These are phyloP conservation scores for Arctium minus DNA, from an alignment of 129 eudicot genomes.

Conservation along the genomic window DNA sequence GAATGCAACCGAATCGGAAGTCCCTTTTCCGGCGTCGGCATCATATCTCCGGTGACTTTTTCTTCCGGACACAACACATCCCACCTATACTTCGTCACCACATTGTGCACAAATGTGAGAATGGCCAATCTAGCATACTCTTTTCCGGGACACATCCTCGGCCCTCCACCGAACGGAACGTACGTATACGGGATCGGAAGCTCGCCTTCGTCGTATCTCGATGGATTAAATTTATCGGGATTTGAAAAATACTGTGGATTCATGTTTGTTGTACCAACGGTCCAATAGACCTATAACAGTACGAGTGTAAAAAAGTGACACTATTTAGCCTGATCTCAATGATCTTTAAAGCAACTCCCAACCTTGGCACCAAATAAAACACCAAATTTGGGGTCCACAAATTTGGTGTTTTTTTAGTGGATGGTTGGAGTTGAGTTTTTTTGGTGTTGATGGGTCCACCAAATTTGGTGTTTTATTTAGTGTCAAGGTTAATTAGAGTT, in stretches of 20 bases:
- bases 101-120: conserved; percentile 34
- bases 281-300: conserved; percentile 21
- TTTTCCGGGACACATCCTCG: conserved; percentile 41
- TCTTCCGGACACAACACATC: conserved; percentile 31
- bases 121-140: conserved; percentile 37
- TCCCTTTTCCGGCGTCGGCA: conserved; percentile 40
- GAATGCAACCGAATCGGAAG: conserved; percentile 33
- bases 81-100: conserved; percentile 37
- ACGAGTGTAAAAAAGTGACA: not conserved
- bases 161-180: conserved; percentile 47
- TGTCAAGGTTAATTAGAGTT: too few relatives aligned
- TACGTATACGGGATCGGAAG: conserved; percentile 28
- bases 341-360: too few relatives aligned
- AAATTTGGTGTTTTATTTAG: too few relatives aligned
- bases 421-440: too few relatives aligned
- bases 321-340: too few relatives aligned
- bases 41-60: conserved; percentile 39
- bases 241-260: conserved; percentile 36
- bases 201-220: conserved; percentile 32
- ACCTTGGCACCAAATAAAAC: too few relatives aligned
- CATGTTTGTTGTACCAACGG: conserved; percentile 29
- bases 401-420: too few relatives aligned
- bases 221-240: conserved; percentile 34
- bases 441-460: too few relatives aligned
- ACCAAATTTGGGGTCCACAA: too few relatives aligned